Evolutionary conservation across 345 rosid species (phyloP).

Genomic region (Citrus inodora): DNA sequence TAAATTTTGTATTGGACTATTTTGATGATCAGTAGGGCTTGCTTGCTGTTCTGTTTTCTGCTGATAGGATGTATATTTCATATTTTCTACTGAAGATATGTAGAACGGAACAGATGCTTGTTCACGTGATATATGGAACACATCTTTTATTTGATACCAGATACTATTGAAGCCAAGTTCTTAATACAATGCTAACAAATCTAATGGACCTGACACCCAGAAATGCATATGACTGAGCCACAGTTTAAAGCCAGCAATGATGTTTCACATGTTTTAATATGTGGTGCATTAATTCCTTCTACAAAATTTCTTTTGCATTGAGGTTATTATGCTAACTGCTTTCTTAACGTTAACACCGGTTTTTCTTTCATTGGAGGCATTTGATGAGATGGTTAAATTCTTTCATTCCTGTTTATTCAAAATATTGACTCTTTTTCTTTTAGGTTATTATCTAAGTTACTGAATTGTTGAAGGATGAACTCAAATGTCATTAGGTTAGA

Average conservation of each 20-base stretch:
- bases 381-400: neutral
- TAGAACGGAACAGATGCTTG: neutral
- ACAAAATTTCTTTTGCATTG: neutral
- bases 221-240: neutral
- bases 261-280: neutral
- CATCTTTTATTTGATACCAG: no score
- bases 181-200: neutral
- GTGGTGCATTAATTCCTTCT: neutral
- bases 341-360: neutral
- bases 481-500: neutral
- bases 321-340: neutral
- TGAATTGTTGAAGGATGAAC: neutral
- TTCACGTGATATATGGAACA: neutral
- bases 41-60: neutral
- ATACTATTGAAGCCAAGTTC: neutral
- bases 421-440: neutral
- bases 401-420: neutral
- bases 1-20: neutral
- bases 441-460: no score
- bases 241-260: neutral
- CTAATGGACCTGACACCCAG: neutral
- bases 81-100: neutral
- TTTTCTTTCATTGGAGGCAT: no score
- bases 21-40: neutral
- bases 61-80: neutral